phyloP scores from a whole-genome alignment of 2,329 filamentous ascomycete species.

The Botrytis paeoniae region DNA sequence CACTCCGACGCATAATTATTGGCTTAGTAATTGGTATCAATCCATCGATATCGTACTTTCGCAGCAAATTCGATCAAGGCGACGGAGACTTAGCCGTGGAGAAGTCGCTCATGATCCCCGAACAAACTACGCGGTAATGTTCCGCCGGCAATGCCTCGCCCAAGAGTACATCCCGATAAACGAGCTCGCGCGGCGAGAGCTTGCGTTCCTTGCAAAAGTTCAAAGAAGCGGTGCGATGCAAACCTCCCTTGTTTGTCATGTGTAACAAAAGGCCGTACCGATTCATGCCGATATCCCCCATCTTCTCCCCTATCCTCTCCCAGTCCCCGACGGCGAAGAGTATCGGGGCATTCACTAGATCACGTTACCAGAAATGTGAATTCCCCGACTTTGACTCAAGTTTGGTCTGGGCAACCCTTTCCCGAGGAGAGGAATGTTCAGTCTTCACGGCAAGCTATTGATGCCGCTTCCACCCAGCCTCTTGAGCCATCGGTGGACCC shows the following conservation, averaged over 20 bases:
- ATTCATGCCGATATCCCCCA: conserved; percentile 7
- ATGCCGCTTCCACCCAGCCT: not conserved
- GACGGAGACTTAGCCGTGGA: not conserved
- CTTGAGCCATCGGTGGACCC: not conserved
- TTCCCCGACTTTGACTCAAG: not conserved
- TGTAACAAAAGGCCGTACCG: not conserved
- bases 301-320: not conserved
- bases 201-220: conserved; percentile 2
- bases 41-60: not conserved
- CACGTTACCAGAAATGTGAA: not conserved
- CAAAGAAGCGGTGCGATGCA: conserved; percentile 9
- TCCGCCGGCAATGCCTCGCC: conserved; percentile 1
- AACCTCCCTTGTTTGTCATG: conserved; percentile 3
- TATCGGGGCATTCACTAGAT: not conserved
- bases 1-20: not conserved
- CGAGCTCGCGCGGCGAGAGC: conserved; percentile 9
- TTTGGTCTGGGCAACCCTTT: not conserved
- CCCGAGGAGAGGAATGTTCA: not conserved
- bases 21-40: not conserved
- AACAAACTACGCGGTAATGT: not conserved
- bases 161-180: not conserved
- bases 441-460: not conserved
- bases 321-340: not conserved
- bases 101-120: not conserved
- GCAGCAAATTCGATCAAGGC: not conserved